Evolutionary conservation across 2,329 filamentous ascomycete genomes (phyloP), one percentile per base, ranked within the genome.

Genomic region (Claviceps arundinis): DNA sequence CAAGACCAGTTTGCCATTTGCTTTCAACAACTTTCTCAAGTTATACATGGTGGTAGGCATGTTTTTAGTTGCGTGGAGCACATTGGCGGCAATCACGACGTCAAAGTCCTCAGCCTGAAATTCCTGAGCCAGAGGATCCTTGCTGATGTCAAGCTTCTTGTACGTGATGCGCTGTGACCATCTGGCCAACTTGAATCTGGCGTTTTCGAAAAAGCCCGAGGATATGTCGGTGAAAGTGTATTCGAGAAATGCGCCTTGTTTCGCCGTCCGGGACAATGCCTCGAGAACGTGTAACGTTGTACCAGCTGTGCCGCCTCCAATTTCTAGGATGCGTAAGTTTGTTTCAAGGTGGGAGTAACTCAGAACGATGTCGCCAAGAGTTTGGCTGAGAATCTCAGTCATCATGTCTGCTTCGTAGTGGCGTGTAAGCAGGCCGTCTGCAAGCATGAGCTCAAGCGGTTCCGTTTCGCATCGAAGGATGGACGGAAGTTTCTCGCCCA

Each of bases 221-320:
- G 68, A 68, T 13, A 73, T 65, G 52, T 75, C 73, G 0, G 74
- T 75, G 58, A 64, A 76, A 0, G 68, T 71, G 57, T 75, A 76
- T 1, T 48, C 40, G 9, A 43, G 26, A 19, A 70, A 70, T 2
- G 56, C 14, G 9, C 56, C 19, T 2, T 60, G 64, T 6, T 73
- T 55, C 1, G 50, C 48, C 7, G 34, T 26, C 4, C 17, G 38
- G 19, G 44, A 54, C 44, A 54, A 24, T 14, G 48, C 48, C 2
- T 59, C 52, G 1, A 75, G 56, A 5, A 75, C 58, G 1, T 46
- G 49, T 8, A 62, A 57, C 0, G 73, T 75, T 0, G 70, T 62
- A 11, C 64, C 65, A 3, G 71, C 73, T 4, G 70, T 72, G 1
- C 73, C 73, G 9, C 68, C 71, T 16, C 71, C 71, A 8, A 70